Conservation (phyloP, 495 filamentous ascomycete genomes). For the Aspergillus carlsbadensis region DNA sequence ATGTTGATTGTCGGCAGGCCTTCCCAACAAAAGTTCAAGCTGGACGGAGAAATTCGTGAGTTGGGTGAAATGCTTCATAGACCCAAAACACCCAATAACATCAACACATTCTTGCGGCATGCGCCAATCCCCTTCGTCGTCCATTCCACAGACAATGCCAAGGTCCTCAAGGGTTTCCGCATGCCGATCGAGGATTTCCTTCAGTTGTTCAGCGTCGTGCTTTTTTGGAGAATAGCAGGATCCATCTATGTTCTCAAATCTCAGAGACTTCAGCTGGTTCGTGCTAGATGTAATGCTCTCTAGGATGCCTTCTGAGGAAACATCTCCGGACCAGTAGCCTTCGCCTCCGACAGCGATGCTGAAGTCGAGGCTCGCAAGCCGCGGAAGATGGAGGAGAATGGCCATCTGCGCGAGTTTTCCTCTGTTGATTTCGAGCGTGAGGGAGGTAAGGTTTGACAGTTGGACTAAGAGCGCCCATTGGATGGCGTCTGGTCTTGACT, state of each 20-base stretch:
- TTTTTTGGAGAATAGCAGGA: background rate
- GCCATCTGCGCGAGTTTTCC: background rate
- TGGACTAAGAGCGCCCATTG: background rate
- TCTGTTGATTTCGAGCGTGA: background rate
- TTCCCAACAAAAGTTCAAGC: slow-evolving; percentile 2
- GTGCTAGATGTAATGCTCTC: slow-evolving; percentile 5
- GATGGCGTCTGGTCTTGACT: background rate
- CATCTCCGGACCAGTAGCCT: background rate
- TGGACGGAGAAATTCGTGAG: slow-evolving; percentile 2
- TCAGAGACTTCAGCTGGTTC: background rate
- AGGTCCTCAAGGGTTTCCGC: background rate
- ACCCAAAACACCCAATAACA: slow-evolving; percentile 3
- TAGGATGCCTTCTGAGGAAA: background rate
- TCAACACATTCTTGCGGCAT: background rate
- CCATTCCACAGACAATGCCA: background rate
- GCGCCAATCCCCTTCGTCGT: slow-evolving; percentile 2
- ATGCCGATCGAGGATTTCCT: background rate
- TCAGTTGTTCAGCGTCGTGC: background rate
- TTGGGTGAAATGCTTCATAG: background rate
- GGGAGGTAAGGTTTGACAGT: background rate
- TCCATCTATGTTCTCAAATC: background rate
- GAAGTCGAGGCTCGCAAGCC: background rate
- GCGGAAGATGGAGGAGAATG: background rate
- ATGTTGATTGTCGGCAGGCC: background rate
- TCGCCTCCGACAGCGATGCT: background rate